Evolutionary conservation across 352 stramenopile genomes (phyloP).

Genomic region (Phytophthora hybrid): DNA sequence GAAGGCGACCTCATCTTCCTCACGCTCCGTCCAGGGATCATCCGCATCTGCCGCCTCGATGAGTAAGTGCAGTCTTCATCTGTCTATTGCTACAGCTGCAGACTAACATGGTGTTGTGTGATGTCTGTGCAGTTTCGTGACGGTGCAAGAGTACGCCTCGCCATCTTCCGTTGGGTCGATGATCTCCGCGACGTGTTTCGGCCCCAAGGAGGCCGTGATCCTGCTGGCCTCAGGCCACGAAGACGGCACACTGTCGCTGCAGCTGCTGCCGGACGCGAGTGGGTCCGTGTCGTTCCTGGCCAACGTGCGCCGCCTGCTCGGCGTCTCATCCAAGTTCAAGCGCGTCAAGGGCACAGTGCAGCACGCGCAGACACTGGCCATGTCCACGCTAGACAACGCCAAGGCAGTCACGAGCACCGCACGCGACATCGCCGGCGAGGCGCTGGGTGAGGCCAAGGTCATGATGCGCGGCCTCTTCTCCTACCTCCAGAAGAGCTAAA

Average conservation of each 20-base stretch:
- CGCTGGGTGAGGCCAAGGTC: constrained; percentile 83
- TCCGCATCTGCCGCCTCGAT: constrained; percentile 80
- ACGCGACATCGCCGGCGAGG: constrained; percentile 86
- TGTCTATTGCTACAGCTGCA: background rate
- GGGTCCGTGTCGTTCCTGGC: constrained; percentile 79
- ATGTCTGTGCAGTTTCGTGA: constrained; percentile 54
- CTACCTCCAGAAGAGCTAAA: constrained; percentile 59
- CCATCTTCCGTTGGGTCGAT: constrained; percentile 41
- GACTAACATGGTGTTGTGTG: background rate
- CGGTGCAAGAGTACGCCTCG: constrained; percentile 78
- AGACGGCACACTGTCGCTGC: constrained; percentile 79
- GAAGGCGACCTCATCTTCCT: constrained; percentile 83
- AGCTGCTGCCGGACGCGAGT: constrained; percentile 84
- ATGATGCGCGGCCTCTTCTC: constrained; percentile 82
- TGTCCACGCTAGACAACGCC: constrained; percentile 83
- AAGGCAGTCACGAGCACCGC: constrained; percentile 87
- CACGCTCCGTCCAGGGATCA: constrained; percentile 50
- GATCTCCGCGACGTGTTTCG: constrained; percentile 72
- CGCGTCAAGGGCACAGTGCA: constrained; percentile 90
- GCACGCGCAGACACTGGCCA: constrained; percentile 86
- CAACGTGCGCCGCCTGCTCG: constrained; percentile 76
- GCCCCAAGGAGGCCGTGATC: constrained; percentile 82
- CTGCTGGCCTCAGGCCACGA: constrained; percentile 71
- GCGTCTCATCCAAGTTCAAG: constrained; percentile 85
- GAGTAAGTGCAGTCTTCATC: constrained; percentile 60